Evolutionary conservation across 1,284 basidiomycete genomes (phyloP).

Genomic region (Ganoderma meredithae): DNA sequence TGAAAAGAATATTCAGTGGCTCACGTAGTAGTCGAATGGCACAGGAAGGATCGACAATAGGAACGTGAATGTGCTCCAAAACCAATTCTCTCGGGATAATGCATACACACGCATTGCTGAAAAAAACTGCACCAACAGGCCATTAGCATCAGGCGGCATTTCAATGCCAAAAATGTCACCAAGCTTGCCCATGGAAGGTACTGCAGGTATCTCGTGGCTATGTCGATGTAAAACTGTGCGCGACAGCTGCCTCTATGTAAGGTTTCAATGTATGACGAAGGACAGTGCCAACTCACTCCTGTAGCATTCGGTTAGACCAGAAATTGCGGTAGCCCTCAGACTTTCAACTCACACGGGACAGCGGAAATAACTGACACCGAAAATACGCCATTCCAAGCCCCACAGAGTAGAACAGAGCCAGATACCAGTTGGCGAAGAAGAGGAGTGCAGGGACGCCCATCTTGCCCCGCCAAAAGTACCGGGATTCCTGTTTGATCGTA

Average conservation of each 20-base stretch:
- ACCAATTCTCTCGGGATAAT: background rate
- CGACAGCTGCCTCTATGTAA: background rate
- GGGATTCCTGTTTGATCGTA: conserved; percentile 12
- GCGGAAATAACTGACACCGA: background rate
- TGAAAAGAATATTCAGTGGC: background rate
- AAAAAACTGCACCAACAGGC: background rate
- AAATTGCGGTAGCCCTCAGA: background rate
- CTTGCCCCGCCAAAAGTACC: conserved; percentile 15
- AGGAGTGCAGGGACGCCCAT: conserved; percentile 1
- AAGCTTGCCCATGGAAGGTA: conserved; percentile 4
- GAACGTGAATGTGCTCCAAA: background rate
- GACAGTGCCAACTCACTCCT: background rate
- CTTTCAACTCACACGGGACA: background rate
- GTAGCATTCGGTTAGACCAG: background rate
- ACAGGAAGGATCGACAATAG: background rate
- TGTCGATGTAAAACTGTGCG: background rate
- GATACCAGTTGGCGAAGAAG: conserved; percentile 12
- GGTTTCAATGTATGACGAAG: background rate
- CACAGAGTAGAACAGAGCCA: background rate
- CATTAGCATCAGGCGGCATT: background rate
- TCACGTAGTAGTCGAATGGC: conserved; percentile 3
- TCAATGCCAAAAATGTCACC: background rate
- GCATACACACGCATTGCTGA: conserved; percentile 3
- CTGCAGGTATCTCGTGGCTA: conserved; percentile 1
- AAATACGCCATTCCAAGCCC: background rate